Evolutionary conservation across 768 basidiomycete genomes (phyloP).

Genomic region (Polyporus arcularius): DNA sequence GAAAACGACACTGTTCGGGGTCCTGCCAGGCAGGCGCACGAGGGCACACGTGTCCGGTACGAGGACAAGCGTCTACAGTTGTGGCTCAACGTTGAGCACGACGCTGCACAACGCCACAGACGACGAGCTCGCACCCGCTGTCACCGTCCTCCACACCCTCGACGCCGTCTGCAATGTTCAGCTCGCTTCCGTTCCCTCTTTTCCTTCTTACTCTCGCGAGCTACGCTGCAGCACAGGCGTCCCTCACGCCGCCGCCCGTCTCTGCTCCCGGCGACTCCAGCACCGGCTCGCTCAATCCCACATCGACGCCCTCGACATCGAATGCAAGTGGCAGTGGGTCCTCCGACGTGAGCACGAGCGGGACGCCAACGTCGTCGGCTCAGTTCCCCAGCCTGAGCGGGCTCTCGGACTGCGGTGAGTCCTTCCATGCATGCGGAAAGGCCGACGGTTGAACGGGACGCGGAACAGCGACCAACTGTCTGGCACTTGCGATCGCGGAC

Average conservation of each 20-base stretch:
- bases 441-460: not conserved
- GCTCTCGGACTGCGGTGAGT: conserved; percentile 23
- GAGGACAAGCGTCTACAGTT: no score
- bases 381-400: conserved; percentile 22
- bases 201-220: conserved; percentile 7
- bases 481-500: conserved; percentile 38
- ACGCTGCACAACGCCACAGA: no score
- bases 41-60: no score
- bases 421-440: not conserved
- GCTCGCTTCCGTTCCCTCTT: conserved; percentile 7
- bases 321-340: not conserved
- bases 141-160: no score
- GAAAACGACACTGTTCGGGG: no score
- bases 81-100: no score
- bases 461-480: conserved; percentile 45
- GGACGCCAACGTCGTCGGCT: conserved; percentile 20
- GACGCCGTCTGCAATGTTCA: not conserved
- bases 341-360: not conserved
- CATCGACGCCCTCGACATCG: conserved; percentile 1
- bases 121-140: no score
- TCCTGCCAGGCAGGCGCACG: no score
- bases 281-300: not conserved
- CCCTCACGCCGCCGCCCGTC: not conserved
- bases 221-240: conserved; percentile 2
- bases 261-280: not conserved